Evolutionary conservation across 352 stramenopile species (phyloP).

Genomic region (Pythium insidiosum): DNA sequence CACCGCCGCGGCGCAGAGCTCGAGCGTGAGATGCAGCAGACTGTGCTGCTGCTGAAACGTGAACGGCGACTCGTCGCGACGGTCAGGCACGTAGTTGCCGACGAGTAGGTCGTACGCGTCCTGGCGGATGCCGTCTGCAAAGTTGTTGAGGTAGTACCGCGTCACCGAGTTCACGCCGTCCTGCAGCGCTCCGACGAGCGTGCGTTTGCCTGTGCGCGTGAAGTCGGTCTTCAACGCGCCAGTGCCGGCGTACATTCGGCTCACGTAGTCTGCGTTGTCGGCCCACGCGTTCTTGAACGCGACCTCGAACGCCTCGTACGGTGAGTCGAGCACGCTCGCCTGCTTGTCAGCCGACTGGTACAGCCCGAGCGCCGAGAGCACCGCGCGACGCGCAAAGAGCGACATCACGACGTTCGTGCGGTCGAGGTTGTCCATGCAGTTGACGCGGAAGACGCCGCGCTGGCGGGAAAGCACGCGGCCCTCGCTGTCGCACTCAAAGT

Average conservation of each 20-base stretch:
- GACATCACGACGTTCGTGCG: conserved; percentile 97
- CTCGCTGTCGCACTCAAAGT: conserved; percentile 57
- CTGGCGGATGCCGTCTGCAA: conserved; percentile 89
- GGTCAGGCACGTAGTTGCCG: conserved; percentile 63
- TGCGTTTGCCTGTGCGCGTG: conserved; percentile 92
- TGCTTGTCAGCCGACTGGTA: conserved; percentile 18
- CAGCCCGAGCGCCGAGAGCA: conserved; percentile 67
- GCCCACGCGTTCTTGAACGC: conserved; percentile 89
- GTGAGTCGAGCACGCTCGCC: conserved; percentile 38
- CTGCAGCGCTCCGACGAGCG: conserved; percentile 81
- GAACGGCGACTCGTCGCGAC: conserved; percentile 74
- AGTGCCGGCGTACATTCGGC: conserved; percentile 90
- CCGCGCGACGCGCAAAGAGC: conserved; percentile 84
- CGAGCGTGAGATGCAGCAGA: conserved; percentile 47
- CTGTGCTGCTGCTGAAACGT: conserved; percentile 82
- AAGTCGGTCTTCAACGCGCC: conserved; percentile 94
- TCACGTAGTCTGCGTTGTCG: conserved; percentile 95
- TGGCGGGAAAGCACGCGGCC: conserved; percentile 64
- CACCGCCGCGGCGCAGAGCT: conserved; percentile 34
- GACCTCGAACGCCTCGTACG: conserved; percentile 51
- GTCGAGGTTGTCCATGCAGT: conserved; percentile 98
- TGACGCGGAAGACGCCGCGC: conserved; percentile 92
- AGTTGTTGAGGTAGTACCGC: conserved; percentile 96
- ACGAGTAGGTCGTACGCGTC: conserved; percentile 91
- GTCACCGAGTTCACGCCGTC: conserved; percentile 94